phyloP scores from a whole-genome alignment of 176 grass and related monocot species.

The maize (Zea mays) region Zm-B73-REFERENCE-NAM-5.0 NC_050096.1:147644001-147644500 shows the following conservation, averaged over 20 bases:
- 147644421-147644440: constrained; percentile 59
- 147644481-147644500: constrained; percentile 76
- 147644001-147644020: not conserved
- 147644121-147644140: not conserved
- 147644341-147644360: constrained; percentile 69
- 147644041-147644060: not conserved
- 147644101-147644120: not conserved
- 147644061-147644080: not conserved
- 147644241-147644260: constrained; percentile 64
- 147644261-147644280: constrained; percentile 47
- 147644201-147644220: constrained; percentile 65
- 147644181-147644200: constrained; percentile 65
- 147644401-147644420: constrained; percentile 72
- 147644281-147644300: constrained; percentile 62
- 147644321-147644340: constrained; percentile 54
- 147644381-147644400: constrained; percentile 59
- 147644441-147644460: constrained; percentile 75
- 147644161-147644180: constrained; percentile 10
- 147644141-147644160: not conserved
- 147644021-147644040: not conserved
- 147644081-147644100: not conserved
- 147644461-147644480: constrained; percentile 57
- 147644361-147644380: constrained; percentile 52
- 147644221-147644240: constrained; percentile 81
- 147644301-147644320: constrained; percentile 50